Base-by-base conservation (phyloP, 2,329 filamentous ascomycete genomes). In the Lecanosticta acicola region DNA sequence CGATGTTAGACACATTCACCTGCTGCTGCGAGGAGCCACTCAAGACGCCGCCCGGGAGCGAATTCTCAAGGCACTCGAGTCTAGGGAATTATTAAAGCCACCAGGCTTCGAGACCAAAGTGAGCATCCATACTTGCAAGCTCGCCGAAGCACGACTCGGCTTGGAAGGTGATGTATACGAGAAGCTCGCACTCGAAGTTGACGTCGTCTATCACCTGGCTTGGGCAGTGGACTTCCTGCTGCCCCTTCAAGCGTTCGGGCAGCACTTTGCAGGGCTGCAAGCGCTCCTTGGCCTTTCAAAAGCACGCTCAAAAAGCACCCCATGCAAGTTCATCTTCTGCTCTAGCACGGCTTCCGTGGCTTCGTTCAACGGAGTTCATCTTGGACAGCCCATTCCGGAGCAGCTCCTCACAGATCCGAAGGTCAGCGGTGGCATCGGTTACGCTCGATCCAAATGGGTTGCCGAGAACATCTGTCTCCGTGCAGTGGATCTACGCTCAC, bases 191-290 rank as follows among this genome's bases (percentile, higher is more conserved):
- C 50, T 53, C 2, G 65, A 73, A 45, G 63, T 70, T 1, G 76
- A 74, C 1, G 61, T 72, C 2, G 68, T 87, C 14, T 73, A 85
- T 44, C 80, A 84, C 59, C 70, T 80, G 5, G 80, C 80, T 16
- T 84, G 81, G 81, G 71, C 75, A 1, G 81, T 84, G 14, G 83
- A 84, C 62, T 84, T 84, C 66, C 75, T 73, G 19, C 67, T 80
- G 43, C 71, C 73, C 3, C 66, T 84, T 1, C 64, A 63, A 32
- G 77, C 73, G 48, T 84, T 71, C 39, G 68, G 69, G 32, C 72
- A 77, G 50, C 74, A 75, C 51, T 73, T 82, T 24, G 64, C 67
- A 3, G 68, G 72, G 2, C 63, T 78, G 9, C 64, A 63, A 8
- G 71, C 79, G 50, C 63, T 81, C 1, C 60, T 80, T 29, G 60